Evolutionary conservation across 2,329 filamentous ascomycete genomes (phyloP), one percentile per base, ranked within the genome.

Genomic region (Huntiella savannae): DNA sequence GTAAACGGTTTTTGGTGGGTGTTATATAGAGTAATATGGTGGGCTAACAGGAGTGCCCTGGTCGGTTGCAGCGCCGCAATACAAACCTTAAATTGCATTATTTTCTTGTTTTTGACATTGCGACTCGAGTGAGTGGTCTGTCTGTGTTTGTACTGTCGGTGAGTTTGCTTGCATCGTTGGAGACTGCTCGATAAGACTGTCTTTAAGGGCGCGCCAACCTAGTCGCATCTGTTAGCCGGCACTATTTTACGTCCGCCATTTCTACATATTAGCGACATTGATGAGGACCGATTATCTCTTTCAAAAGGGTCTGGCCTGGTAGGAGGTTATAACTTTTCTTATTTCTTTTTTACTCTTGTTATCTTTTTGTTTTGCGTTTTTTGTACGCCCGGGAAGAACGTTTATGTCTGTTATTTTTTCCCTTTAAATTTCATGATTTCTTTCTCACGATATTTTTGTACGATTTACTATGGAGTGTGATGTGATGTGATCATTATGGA

Each of bases 331-430:
- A 37, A 36, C 17, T 48, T 44, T 47, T 49, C 33, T 43, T 46
- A 15, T 44, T 48, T 45, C 43, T 33, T 38, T 35, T 33, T 33
- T 40, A 6, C 5, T 34, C 17, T 13, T 39, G 45, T 17, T 46
- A 34, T 45, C 60, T 63, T 66, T 62, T 67, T 65, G 12, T 40
- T 39, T 45, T 45, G 35, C 35, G 43, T 39, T 45, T 19, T 33
- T 41, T 47, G 38, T 37, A 45, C 43, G 15, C 28, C 28, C 35
- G 45, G 44, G 38, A 40, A 46, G 15, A 40, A 47, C 16, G 43
- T 41, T 39, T 13, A 50, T 37, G 45, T 43, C 40, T 43, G 38
- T 48, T 48, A 32, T 40, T 43, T 39, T 36, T 11, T 34, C 34
- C 22, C 32, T 36, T 12, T 44, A 32, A 43, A 39, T 33, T 47